A percentile compares a stretch with the other conserved stretches of the same genome.
Conservation (phyloP, 108 stramenopile species). For the Nitzschia putrida region DNA sequence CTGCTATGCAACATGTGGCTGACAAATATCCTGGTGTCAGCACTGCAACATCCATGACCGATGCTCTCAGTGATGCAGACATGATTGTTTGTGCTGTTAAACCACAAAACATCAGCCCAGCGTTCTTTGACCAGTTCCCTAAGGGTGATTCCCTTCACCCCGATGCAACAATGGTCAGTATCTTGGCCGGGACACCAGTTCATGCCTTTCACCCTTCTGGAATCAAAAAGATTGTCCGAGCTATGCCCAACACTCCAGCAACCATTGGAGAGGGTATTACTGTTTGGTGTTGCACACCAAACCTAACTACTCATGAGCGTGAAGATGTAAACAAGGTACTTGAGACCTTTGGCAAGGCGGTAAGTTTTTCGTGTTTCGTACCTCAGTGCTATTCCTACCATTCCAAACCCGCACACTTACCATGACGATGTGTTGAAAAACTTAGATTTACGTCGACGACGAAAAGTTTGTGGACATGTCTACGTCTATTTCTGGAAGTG, state of each 20-base stretch:
- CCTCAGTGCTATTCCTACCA: neutral
- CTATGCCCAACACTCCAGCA: constrained; percentile 96
- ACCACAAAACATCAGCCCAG: constrained; percentile 82
- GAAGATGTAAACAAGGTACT: constrained; percentile 58
- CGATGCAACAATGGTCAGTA: constrained; percentile 63
- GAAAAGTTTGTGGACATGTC: constrained; percentile 92
- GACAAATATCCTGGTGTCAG: constrained; percentile 46
- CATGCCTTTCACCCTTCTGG: constrained; percentile 35
- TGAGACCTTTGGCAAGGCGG: constrained; percentile 71
- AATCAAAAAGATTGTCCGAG: constrained; percentile 73
- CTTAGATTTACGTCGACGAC: constrained; percentile 81
- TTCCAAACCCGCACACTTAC: neutral
- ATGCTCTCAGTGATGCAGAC: constrained; percentile 62
- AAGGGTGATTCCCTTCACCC: constrained; percentile 29
- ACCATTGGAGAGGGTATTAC: constrained; percentile 81
- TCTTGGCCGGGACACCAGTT: constrained; percentile 64
- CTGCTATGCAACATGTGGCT: constrained; percentile 44
- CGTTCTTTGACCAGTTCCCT: constrained; percentile 39
- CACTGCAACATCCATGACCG: constrained; percentile 51
- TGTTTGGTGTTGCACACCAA: constrained; percentile 82
- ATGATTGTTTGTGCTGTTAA: constrained; percentile 87
- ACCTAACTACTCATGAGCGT: constrained; percentile 60
- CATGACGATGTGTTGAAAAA: neutral
- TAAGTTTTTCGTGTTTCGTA: constrained; percentile 25
- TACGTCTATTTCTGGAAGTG: constrained; percentile 83